Evolutionary conservation across 805 yeast species (phyloP).

Genomic region (Teunomyces panamensis): DNA sequence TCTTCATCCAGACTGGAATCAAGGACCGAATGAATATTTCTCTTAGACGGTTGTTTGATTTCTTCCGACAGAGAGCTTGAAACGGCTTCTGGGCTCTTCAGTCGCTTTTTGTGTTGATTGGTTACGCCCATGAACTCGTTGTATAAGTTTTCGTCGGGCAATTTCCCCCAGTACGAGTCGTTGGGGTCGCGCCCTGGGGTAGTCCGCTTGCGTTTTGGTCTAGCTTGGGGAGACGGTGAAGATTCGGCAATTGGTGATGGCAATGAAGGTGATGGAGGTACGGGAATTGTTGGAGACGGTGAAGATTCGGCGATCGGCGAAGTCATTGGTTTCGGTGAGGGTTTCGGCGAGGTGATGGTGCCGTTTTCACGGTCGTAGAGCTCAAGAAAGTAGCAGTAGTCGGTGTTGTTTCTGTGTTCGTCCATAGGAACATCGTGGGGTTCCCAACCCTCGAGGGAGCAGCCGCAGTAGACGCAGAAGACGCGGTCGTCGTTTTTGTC

Average conservation of each 20-base stretch:
- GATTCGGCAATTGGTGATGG: not conserved
- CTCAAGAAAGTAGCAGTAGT: constrained; percentile 7
- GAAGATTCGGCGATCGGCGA: not conserved
- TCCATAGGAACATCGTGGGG: constrained; percentile 56
- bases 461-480: constrained; percentile 28
- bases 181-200: constrained; percentile 13
- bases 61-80: not conserved
- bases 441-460: constrained; percentile 51
- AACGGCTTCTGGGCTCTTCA: not conserved
- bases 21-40: not conserved
- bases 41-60: not conserved
- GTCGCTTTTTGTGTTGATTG: not conserved
- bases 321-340: too few species aligned
- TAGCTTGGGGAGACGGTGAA: not conserved
- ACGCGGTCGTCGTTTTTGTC: constrained; percentile 33
- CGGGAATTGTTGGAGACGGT: not conserved
- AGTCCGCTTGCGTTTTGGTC: not conserved
- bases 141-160: constrained; percentile 19
- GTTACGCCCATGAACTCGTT: constrained; percentile 12
- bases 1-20: not conserved
- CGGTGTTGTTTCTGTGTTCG: constrained; percentile 45
- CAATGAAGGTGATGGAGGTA: not conserved
- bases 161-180: constrained; percentile 22
- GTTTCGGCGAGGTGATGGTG: not conserved
- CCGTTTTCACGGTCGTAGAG: not conserved